Percentiles rank a stretch among this genome's conserved stretches.
Evolutionary conservation across 805 yeast species (phyloP).

Genomic region (Wickerhamia fluorescens): DNA sequence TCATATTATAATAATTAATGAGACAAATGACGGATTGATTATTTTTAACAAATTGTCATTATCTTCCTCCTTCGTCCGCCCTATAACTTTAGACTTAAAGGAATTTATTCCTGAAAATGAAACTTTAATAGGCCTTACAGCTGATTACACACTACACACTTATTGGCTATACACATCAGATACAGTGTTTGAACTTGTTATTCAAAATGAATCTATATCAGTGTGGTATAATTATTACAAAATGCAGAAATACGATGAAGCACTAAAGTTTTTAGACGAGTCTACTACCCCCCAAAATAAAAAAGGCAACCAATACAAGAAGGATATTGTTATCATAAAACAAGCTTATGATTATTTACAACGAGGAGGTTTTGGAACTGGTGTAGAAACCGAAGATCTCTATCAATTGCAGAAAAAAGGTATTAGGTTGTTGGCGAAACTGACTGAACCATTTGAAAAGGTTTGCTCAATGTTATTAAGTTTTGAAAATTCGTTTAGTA

Average conservation of each 20-base stretch:
- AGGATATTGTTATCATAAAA: slow-evolving; percentile 42
- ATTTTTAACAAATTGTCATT: slow-evolving; percentile 24
- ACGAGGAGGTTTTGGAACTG: slow-evolving; percentile 28
- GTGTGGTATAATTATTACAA: slow-evolving; percentile 54
- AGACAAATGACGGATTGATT: slow-evolving; percentile 11
- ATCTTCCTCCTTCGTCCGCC: slow-evolving; percentile 2
- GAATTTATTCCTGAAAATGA: slow-evolving; percentile 2
- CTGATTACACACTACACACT: slow-evolving; percentile 37
- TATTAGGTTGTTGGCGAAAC: slow-evolving; percentile 44
- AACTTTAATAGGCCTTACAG: slow-evolving; percentile 19
- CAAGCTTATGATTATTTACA: slow-evolving; percentile 45
- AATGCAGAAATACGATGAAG: slow-evolving; percentile 36
- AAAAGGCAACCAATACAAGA: slow-evolving; percentile 10
- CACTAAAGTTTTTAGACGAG: slow-evolving; percentile 6
- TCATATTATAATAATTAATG: slow-evolving; percentile 19
- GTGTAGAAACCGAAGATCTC: slow-evolving; percentile 9
- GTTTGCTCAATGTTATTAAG: slow-evolving; percentile 47
- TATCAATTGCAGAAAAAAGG: slow-evolving; percentile 34
- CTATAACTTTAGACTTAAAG: slow-evolving; percentile 5
- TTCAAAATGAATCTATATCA: slow-evolving; percentile 61
- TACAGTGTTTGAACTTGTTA: slow-evolving; percentile 63
- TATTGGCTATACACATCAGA: slow-evolving; percentile 67
- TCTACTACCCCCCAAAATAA: not conserved
- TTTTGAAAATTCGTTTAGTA: slow-evolving; percentile 3
- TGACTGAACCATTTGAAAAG: slow-evolving; percentile 62